Conservation (phyloP, 257 asterid species). For the Lycium ferocissimum region DNA sequence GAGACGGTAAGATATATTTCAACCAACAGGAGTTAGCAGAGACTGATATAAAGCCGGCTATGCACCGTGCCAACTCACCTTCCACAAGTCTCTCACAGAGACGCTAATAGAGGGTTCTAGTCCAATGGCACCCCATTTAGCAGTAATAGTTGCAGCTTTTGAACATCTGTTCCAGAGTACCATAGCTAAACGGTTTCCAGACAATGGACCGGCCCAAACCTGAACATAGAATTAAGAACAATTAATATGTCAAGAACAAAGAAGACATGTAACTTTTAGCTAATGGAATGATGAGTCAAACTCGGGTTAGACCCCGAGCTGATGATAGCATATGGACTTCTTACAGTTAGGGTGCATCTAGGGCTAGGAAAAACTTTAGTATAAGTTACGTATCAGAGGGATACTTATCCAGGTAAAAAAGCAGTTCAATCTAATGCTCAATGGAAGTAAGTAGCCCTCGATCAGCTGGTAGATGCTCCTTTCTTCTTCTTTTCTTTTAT, state of each 20-base stretch:
- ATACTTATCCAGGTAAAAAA: background rate
- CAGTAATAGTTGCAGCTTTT: constrained; percentile 61
- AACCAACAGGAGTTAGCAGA: background rate
- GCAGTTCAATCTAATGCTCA: background rate
- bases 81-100: constrained; percentile 88
- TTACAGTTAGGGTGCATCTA: background rate
- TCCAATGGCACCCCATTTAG: constrained; percentile 72
- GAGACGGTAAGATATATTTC: background rate
- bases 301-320: background rate
- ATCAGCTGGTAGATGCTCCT: background rate
- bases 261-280: background rate
- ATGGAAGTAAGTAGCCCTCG: constrained; percentile 22
- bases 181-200: constrained; percentile 72
- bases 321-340: background rate
- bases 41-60: background rate
- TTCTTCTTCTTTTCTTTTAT: background rate
- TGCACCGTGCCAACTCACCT: constrained; percentile 49
- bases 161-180: constrained; percentile 89
- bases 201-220: constrained; percentile 99
- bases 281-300: background rate
- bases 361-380: background rate
- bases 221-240: constrained; percentile 31
- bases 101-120: constrained; percentile 72
- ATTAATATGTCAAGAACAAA: background rate
- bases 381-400: background rate